Conservation (phyloP, 2,329 filamentous ascomycete species). For the Leptoxyphium fumago region DNA sequence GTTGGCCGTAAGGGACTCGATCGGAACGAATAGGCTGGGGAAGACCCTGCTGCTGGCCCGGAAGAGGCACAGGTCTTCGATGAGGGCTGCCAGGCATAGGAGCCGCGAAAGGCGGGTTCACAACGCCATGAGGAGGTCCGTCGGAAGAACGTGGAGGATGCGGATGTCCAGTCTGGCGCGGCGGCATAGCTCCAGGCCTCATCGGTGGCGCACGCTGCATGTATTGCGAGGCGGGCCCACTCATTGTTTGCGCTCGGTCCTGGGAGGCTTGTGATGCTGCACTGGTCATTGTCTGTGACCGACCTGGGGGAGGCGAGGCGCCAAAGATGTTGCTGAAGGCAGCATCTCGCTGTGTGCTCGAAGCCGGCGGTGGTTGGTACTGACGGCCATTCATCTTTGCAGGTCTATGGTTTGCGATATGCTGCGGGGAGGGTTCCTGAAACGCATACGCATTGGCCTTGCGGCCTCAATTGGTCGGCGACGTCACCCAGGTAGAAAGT, state of each 20-base stretch:
- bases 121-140: background rate
- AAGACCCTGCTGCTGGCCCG: slow-evolving; percentile 41
- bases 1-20: slow-evolving; percentile 56
- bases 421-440: background rate
- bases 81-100: slow-evolving; percentile 26
- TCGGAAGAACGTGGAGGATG: slow-evolving; percentile 10
- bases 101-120: slow-evolving; percentile 1
- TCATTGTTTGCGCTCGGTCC: slow-evolving; percentile 62
- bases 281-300: slow-evolving; percentile 91
- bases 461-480: background rate
- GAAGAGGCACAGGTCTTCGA: slow-evolving; percentile 20
- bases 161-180: slow-evolving; percentile 26
- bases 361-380: slow-evolving; percentile 23
- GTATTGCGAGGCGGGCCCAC: slow-evolving; percentile 29
- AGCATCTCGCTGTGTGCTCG: slow-evolving; percentile 65
- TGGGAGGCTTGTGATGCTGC: slow-evolving; percentile 45
- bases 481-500: no score
- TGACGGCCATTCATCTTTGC: background rate
- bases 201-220: slow-evolving; percentile 53
- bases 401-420: background rate
- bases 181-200: slow-evolving; percentile 24
- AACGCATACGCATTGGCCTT: background rate
- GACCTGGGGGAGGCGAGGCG: slow-evolving; percentile 66
- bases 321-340: slow-evolving; percentile 96
- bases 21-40: slow-evolving; percentile 47